Conservation (phyloP, 169 alveolate species). For the Plasmodium inui region DNA sequence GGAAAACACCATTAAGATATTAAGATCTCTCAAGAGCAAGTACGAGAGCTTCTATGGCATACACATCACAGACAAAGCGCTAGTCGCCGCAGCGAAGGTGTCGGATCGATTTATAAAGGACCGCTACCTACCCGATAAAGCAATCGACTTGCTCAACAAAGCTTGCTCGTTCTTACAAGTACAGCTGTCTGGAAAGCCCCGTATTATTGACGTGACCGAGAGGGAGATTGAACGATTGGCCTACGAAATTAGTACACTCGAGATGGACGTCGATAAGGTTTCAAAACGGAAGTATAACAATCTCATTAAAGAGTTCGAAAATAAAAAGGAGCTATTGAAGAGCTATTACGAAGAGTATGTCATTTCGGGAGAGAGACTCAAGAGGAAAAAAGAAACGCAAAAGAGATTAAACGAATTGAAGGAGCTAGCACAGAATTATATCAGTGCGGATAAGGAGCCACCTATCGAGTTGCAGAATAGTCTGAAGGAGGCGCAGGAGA, state of each 20-base stretch:
- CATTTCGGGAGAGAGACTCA: constrained; percentile 56
- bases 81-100: constrained; percentile 75
- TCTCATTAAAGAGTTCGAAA: constrained; percentile 61
- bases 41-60: constrained; percentile 75
- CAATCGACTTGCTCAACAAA: constrained; percentile 79
- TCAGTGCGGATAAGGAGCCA: constrained; percentile 37
- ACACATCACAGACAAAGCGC: constrained; percentile 75
- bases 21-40: constrained; percentile 73
- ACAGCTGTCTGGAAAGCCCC: constrained; percentile 68
- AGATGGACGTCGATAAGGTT: constrained; percentile 67
- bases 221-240: constrained; percentile 69
- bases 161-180: constrained; percentile 76
- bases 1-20: constrained; percentile 69
- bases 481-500: constrained; percentile 37
- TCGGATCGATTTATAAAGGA: constrained; percentile 77
- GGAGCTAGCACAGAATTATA: constrained; percentile 47
- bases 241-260: constrained; percentile 64
- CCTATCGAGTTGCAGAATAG: constrained; percentile 55
- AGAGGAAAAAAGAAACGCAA: constrained; percentile 49
- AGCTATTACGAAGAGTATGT: constrained; percentile 66
- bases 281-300: constrained; percentile 51
- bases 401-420: constrained; percentile 61
- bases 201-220: constrained; percentile 67
- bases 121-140: constrained; percentile 78
- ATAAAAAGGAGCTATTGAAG: constrained; percentile 38